phyloP scores from a whole-genome alignment of 2,329 filamentous ascomycete species.

The Tolypocladium cylindrosporum region DNA sequence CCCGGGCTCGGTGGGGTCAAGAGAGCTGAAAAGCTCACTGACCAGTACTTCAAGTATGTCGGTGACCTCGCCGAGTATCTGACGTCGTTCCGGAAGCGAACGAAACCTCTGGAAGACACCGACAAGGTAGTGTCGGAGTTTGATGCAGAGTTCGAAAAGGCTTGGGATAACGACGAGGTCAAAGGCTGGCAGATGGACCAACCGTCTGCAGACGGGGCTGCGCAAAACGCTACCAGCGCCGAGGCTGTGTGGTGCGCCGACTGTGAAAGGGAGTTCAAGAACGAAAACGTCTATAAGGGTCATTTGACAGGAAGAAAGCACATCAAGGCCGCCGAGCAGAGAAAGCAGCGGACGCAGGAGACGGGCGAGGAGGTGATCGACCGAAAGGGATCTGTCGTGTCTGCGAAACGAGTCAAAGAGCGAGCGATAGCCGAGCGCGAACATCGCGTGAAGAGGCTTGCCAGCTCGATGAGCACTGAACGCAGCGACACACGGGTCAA shows the following conservation, averaged over 20 bases:
- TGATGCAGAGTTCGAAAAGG: conserved; percentile 72
- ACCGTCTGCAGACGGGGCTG: conserved; percentile 18
- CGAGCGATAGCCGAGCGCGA: conserved; percentile 85
- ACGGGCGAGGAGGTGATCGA: conserved; percentile 18
- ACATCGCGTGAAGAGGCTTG: conserved; percentile 68
- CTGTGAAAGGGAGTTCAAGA: conserved; percentile 92
- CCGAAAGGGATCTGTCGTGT: conserved; percentile 15
- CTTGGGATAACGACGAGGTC: conserved; percentile 73
- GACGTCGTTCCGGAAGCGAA: conserved; percentile 78
- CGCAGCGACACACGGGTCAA: conserved; percentile 86
- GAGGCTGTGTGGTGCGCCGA: conserved; percentile 82
- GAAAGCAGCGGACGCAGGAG: conserved; percentile 38
- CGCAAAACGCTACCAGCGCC: conserved; percentile 22
- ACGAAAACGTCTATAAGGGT: conserved; percentile 85
- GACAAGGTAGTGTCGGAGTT: conserved; percentile 67
- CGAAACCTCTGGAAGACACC: conserved; percentile 75
- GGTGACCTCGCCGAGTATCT: conserved; percentile 72
- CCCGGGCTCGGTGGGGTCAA: conserved; percentile 65
- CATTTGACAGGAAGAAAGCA: conserved; percentile 91
- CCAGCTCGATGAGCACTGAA: conserved; percentile 75
- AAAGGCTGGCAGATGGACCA: conserved; percentile 64
- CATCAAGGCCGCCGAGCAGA: conserved; percentile 66
- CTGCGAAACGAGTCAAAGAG: conserved; percentile 63
- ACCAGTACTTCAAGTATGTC: conserved; percentile 86
- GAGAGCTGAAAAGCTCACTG: conserved; percentile 75